Base-by-base conservation (phyloP, 176 grass and related monocot species). In the Dactylis glomerata region DNA sequence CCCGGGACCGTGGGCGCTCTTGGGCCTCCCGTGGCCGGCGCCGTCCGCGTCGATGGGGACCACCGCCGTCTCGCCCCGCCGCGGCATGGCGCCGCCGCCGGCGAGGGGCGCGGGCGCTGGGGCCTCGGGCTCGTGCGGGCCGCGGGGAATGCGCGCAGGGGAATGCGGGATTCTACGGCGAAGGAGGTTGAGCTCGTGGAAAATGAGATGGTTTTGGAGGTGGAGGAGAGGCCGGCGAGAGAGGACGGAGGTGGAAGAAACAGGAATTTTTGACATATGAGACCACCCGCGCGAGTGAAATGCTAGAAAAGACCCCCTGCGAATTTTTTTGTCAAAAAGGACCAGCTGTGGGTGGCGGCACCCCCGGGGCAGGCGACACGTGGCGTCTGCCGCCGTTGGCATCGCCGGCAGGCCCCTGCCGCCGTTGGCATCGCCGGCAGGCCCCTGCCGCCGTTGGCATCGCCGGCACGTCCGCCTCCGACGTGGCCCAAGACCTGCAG, bases 61-160 rank as follows among this genome's bases (percentile, higher is more conserved):
- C 83, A 89, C 83, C 51, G 88, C 72, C 88, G 88, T 89, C 51
- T 89, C 88, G 78, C 84, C 84, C 66, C 79, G 88, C 88, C 88
- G 88, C 65, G 84, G 84, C 88, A 90, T 90, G 54, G 88, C 55
- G 64, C 79, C 64, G 64, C 73, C 73, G 73, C 42, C 79, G 83
- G 41, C 86, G 73, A 11, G 50, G 61, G 47, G 31, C 28, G 74
- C 83, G 62, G 49, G 76, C 31, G 44, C 42, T 7, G 33, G 81
- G 75, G 55, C 22, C 28, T 11, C 20, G 82, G 30, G 50, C 68
- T 70, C n/a, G 69, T 17, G 26, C 30, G 23, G 42, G 9, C 34
- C 54, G 66, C 67, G 81, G 5, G 27, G 65, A 84, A 88, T 73
- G 83, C 83, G 62, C 5, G 44, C 16, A 50, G 58, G 55, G 55